These are phyloP conservation scores for Penicillium turbatum DNA, from an alignment of 495 filamentous ascomycete genomes.

Conservation along the genomic window DNA sequence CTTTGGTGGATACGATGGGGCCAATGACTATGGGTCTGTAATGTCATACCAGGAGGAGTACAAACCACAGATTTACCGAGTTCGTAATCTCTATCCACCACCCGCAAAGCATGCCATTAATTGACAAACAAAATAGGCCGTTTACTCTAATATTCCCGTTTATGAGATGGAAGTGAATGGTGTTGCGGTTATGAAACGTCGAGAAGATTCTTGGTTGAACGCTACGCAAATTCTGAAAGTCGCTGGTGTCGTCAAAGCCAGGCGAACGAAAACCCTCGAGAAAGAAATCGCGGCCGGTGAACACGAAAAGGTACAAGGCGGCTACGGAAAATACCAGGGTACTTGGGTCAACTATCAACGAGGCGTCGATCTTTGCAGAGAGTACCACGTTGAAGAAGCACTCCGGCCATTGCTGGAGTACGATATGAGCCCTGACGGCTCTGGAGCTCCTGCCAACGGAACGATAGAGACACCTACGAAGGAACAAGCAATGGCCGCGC, in stretches of 20 bases:
- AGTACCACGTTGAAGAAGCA: conserved; percentile 89
- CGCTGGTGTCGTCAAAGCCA: conserved; percentile 92
- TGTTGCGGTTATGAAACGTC: conserved; percentile 89
- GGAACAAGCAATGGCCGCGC: conserved; percentile 97
- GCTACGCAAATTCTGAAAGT: conserved; percentile 95
- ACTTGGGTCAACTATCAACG: conserved; percentile 94
- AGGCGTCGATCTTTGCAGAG: conserved; percentile 85
- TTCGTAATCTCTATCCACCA: conserved; percentile 32
- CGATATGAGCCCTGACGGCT: conserved; percentile 76
- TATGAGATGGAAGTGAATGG: conserved; percentile 97
- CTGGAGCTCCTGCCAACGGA: conserved; percentile 53
- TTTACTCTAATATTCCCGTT: conserved; percentile 90
- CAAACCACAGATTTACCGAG: conserved; percentile 73
- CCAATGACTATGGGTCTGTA: conserved; percentile 47
- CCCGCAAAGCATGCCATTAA: conserved; percentile 19
- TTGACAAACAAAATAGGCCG: conserved; percentile 56
- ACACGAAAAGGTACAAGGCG: conserved; percentile 97
- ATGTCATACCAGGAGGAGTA: conserved; percentile 51
- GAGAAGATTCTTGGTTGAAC: conserved; percentile 88
- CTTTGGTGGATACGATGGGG: conserved; percentile 44
- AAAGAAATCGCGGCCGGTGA: conserved; percentile 94
- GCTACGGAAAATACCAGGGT: conserved; percentile 97
- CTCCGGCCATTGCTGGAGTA: conserved; percentile 82
- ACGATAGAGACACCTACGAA: conserved; percentile 91
- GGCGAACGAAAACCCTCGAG: conserved; percentile 93